phyloP scores from a whole-genome alignment of 495 filamentous ascomycete species.

The Neurospora sp. region DNA sequence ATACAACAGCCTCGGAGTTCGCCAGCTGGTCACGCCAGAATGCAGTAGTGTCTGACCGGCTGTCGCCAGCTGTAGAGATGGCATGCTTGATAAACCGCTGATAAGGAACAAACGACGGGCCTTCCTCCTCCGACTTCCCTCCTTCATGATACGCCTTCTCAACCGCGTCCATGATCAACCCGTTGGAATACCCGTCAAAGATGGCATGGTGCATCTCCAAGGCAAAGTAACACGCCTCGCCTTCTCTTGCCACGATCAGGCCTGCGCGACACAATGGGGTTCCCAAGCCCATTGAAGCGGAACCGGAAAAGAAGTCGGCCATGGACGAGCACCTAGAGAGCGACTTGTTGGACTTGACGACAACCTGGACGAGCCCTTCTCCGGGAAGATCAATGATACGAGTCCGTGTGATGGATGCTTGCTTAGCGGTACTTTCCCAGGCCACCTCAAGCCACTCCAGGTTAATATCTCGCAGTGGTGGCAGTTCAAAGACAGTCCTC shows the following conservation, averaged over 20 bases:
- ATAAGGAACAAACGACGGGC: neutral
- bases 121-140: neutral
- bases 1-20: neutral
- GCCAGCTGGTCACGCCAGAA: neutral
- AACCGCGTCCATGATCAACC: neutral
- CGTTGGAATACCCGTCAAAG: slow-evolving; percentile 47
- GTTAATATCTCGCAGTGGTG: slow-evolving; percentile 19
- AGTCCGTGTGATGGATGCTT: slow-evolving; percentile 48
- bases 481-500: slow-evolving; percentile 33
- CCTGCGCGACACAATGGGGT: neutral
- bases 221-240: slow-evolving; percentile 27
- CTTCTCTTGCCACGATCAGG: neutral
- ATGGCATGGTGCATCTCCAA: slow-evolving; percentile 52
- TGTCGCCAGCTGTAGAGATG: neutral
- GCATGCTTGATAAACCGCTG: neutral
- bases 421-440: slow-evolving; percentile 34
- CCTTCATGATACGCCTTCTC: neutral
- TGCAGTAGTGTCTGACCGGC: neutral
- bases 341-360: neutral
- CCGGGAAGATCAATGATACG: slow-evolving; percentile 39
- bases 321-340: neutral
- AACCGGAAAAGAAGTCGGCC: neutral
- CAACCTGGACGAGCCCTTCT: slow-evolving; percentile 12
- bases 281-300: neutral
- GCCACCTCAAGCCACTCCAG: slow-evolving; percentile 33